Conservation (phyloP, 371 early-diverging fungal species). For the Rhizopus arrhizus region DNA sequence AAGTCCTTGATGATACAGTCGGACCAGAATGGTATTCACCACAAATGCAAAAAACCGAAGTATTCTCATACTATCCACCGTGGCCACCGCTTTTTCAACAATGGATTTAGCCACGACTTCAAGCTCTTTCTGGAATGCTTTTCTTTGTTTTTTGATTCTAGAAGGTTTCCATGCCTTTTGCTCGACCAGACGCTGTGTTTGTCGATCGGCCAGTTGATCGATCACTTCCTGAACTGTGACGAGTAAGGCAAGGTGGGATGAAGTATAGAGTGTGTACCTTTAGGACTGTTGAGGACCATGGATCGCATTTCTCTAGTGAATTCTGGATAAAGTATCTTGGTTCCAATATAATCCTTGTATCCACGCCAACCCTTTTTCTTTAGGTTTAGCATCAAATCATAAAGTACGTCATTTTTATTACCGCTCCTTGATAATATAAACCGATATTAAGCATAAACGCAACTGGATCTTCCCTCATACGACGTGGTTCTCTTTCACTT, state of each 20-base stretch:
- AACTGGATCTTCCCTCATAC: slow-evolving; percentile 78
- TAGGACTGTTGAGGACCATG: slow-evolving; percentile 52
- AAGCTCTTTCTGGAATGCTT: slow-evolving; percentile 52
- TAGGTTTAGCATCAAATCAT: not conserved
- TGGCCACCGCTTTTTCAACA: slow-evolving; percentile 69
- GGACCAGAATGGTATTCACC: slow-evolving; percentile 74
- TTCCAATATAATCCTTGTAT: slow-evolving; percentile 78
- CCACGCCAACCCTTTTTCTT: slow-evolving; percentile 74
- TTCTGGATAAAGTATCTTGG: slow-evolving; percentile 70
- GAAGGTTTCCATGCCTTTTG: slow-evolving; percentile 29
- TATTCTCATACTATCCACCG: slow-evolving; percentile 66
- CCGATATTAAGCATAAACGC: slow-evolving; percentile 74
- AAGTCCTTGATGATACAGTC: slow-evolving; percentile 84
- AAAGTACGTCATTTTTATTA: slow-evolving; percentile 25
- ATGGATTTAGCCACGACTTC: slow-evolving; percentile 62
- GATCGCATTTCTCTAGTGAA: slow-evolving; percentile 65
- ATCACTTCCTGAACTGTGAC: slow-evolving; percentile 47
- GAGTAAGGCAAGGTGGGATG: not conserved
- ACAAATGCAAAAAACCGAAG: slow-evolving; percentile 72
- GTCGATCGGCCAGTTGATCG: slow-evolving; percentile 48
- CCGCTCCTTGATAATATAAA: slow-evolving; percentile 71
- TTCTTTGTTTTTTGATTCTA: slow-evolving; percentile 35
- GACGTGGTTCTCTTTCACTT: slow-evolving; percentile 65
- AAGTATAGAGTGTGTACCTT: slow-evolving; percentile 30
- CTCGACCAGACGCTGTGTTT: slow-evolving; percentile 41